phyloP scores from a whole-genome alignment of 805 yeast genomes.

The Myxozyma vanderwaltii region DNA sequence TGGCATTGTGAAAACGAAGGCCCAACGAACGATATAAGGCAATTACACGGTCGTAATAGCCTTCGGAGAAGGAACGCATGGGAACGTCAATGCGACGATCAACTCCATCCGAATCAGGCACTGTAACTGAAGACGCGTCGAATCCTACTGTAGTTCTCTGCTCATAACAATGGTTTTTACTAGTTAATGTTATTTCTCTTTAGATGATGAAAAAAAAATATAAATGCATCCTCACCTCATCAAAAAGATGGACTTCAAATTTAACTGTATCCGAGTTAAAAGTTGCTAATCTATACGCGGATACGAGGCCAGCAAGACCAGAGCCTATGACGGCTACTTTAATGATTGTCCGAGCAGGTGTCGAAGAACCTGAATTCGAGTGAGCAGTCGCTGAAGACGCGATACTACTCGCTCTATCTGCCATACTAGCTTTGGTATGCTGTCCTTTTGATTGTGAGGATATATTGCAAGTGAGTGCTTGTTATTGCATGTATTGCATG shows the following conservation, averaged over 20 bases:
- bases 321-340: slow-evolving; percentile 28
- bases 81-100: slow-evolving; percentile 28
- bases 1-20: slow-evolving; percentile 26
- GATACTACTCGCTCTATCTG: neutral
- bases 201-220: too few species aligned
- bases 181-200: too few species aligned
- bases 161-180: neutral
- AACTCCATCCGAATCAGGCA: slow-evolving; percentile 17
- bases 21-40: slow-evolving; percentile 23
- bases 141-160: slow-evolving; percentile 22
- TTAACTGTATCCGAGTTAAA: neutral
- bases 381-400: neutral
- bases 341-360: slow-evolving; percentile 1
- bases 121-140: slow-evolving; percentile 28
- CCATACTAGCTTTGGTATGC: neutral
- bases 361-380: neutral
- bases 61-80: slow-evolving; percentile 33
- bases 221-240: slow-evolving; percentile 30
- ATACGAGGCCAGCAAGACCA: slow-evolving; percentile 29
- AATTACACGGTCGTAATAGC: slow-evolving; percentile 25
- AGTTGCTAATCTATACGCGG: slow-evolving; percentile 23
- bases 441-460: neutral
- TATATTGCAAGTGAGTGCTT: neutral
- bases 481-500: neutral
- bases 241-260: slow-evolving; percentile 29